Conservation (phyloP, 176 grass and related monocot genomes). For the Oryza nivara region DNA sequence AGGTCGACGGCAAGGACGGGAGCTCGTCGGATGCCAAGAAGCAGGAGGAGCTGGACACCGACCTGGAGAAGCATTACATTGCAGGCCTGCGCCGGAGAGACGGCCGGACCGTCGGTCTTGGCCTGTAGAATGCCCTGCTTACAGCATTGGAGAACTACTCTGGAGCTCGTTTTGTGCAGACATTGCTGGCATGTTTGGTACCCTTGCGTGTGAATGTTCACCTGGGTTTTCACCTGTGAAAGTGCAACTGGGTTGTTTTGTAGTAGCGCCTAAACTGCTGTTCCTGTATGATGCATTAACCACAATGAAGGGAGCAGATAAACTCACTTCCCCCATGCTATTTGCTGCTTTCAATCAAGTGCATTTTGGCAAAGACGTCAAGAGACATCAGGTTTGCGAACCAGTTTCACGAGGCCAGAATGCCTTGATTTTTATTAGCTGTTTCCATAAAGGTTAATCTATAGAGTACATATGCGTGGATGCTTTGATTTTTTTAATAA, state of each 20-base stretch:
- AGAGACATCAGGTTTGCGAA: too few relatives aligned
- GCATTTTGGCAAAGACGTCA: too few relatives aligned
- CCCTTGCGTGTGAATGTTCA: neutral
- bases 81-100: constrained; percentile 90
- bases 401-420: too few relatives aligned
- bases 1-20: constrained; percentile 41
- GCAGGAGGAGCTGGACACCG: constrained; percentile 83
- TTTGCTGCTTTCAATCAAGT: neutral
- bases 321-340: neutral
- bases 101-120: constrained; percentile 92
- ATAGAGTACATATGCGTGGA: too few relatives aligned
- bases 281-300: neutral
- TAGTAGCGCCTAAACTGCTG: constrained; percentile 7
- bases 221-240: constrained; percentile 12
- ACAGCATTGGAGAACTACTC: neutral
- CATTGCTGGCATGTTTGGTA: constrained; percentile 10
- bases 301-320: neutral
- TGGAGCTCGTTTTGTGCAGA: constrained; percentile 18
- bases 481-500: too few relatives aligned
- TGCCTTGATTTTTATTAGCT: too few relatives aligned
- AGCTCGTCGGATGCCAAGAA: constrained; percentile 60
- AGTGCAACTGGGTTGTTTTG: neutral
- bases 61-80: constrained; percentile 94
- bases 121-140: constrained; percentile 56
- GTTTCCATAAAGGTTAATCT: too few relatives aligned